Conservation (phyloP, 2,329 filamentous ascomycete genomes). For the Calonectria fujianensis region DNA sequence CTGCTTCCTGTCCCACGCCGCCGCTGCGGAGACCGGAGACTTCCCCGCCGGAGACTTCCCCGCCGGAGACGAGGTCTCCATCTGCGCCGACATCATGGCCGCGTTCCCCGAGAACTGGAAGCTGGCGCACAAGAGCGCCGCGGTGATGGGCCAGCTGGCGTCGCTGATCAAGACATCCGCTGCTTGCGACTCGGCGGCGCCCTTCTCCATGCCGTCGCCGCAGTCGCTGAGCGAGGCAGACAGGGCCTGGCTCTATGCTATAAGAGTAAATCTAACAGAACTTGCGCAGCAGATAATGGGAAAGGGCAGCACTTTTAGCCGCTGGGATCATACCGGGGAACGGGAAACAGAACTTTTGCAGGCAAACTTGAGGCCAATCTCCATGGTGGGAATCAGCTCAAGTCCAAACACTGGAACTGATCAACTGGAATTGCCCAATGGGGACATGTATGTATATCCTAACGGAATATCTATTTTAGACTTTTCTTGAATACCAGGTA, state of each 20-base stretch:
- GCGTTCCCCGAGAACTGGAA: constrained; percentile 61
- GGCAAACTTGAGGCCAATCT: neutral
- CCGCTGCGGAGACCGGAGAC: constrained; percentile 12
- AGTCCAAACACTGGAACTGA: neutral
- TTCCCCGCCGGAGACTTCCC: constrained; percentile 58
- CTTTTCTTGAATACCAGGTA: constrained; percentile 23
- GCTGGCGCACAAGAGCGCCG: constrained; percentile 58
- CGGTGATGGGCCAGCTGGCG: constrained; percentile 54
- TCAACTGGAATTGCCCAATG: neutral
- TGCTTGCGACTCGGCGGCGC: neutral
- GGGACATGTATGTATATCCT: neutral
- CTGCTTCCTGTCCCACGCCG: constrained; percentile 37
- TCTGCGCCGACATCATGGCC: constrained; percentile 60
- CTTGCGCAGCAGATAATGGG: constrained; percentile 23
- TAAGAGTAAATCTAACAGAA: constrained; percentile 6
- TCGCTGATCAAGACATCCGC: constrained; percentile 40
- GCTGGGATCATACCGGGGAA: constrained; percentile 17
- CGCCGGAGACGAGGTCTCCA: constrained; percentile 58
- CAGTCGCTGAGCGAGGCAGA: constrained; percentile 1
- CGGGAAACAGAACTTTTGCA: neutral
- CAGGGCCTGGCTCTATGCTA: constrained; percentile 13
- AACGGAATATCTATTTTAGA: constrained; percentile 19
- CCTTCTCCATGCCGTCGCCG: constrained; percentile 7
- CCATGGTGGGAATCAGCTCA: neutral
- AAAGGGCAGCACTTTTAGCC: constrained; percentile 16